Percentiles rank a stretch among this genome's conserved stretches.
Conservation (phyloP, 257 asterid species). For the Solanum corneliomulleri region DNA sequence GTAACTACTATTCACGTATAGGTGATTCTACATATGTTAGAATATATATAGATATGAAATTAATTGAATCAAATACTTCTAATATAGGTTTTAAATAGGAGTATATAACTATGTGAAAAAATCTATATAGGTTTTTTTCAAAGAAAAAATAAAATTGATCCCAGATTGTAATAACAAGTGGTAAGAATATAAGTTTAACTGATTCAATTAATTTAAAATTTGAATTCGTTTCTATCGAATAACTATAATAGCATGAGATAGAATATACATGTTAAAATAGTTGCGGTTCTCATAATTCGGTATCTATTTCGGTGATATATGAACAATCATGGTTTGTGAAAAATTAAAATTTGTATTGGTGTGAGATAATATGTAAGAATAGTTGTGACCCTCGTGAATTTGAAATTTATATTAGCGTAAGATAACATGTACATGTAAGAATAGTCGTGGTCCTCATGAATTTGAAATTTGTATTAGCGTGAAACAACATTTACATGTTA, state of each 20-base stretch:
- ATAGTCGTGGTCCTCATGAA: rapidly evolving
- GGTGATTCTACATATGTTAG: neutral
- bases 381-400: rapidly evolving
- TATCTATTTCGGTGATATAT: neutral
- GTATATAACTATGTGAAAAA: neutral
- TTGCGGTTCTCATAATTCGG: rapidly evolving
- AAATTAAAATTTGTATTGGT: rapidly evolving
- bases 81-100: neutral
- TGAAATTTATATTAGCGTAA: neutral
- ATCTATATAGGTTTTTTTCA: neutral
- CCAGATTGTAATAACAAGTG: neutral
- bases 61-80: neutral
- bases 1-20: neutral
- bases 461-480: no score
- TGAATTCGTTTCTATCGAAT: neutral
- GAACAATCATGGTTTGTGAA: no score
- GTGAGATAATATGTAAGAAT: neutral
- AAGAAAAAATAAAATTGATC: neutral
- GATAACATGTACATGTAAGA: neutral
- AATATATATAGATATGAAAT: neutral
- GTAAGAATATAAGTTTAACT: neutral
- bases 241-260: neutral
- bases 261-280: neutral
- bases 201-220: neutral
- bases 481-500: neutral